These are phyloP conservation scores for Colletotrichum tamarilloi DNA, from an alignment of 2,329 filamentous ascomycete genomes.

Conservation along the genomic window DNA sequence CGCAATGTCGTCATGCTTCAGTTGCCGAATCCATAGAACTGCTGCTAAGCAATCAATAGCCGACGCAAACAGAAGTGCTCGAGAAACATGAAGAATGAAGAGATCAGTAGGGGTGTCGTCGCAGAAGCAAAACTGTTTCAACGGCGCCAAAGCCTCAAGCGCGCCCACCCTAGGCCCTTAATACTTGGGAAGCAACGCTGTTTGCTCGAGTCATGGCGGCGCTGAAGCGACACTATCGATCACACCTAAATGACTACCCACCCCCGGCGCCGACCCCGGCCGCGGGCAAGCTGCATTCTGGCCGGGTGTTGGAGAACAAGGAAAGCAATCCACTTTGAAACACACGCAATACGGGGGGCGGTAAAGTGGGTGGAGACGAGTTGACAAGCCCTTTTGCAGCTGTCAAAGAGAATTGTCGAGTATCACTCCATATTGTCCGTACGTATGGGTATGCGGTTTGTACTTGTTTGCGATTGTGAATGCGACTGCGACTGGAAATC, in stretches of 20 bases:
- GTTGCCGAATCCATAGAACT: background rate
- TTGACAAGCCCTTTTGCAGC: too few relatives aligned
- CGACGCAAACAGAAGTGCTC: background rate
- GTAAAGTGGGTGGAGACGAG: background rate
- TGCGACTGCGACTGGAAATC: background rate
- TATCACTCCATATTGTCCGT: too few relatives aligned
- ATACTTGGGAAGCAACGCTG: background rate
- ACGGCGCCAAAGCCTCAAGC: background rate
- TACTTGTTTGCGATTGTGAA: background rate
- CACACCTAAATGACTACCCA: background rate
- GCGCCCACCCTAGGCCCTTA: background rate
- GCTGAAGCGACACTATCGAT: background rate
- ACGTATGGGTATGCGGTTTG: background rate
- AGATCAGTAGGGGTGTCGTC: background rate
- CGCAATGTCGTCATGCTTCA: background rate
- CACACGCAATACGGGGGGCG: background rate
- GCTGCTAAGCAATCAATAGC: background rate
- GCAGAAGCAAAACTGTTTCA: background rate
- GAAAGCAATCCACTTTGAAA: background rate
- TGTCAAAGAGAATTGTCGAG: too few relatives aligned
- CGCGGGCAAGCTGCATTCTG: background rate
- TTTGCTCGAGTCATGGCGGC: conserved; percentile 1
- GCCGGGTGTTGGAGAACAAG: background rate
- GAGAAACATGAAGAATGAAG: background rate
- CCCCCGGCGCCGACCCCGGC: background rate